Evolutionary conservation across 441 rosid species (phyloP).

Genomic region (Flueggea neowawraea): DNA sequence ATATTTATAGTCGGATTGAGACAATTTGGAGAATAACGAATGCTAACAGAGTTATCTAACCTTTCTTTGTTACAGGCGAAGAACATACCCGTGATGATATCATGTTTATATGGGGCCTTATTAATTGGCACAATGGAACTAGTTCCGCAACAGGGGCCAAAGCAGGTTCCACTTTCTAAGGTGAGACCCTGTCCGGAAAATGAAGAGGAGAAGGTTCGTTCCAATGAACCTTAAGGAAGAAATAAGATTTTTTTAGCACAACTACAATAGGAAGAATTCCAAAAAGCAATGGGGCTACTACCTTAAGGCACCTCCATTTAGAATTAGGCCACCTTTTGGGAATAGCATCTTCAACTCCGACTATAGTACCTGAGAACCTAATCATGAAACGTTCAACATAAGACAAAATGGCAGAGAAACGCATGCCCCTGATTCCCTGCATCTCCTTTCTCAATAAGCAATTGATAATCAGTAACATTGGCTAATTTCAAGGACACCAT

Average conservation of each 20-base stretch:
- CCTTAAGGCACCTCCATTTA: conserved; percentile 99
- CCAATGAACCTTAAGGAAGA: conserved; percentile 73
- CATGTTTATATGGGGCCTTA: conserved; percentile 69
- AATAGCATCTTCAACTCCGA: conserved; percentile 85
- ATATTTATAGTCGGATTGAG: conserved; percentile 30
- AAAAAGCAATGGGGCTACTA: conserved; percentile 15
- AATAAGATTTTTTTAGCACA: neutral
- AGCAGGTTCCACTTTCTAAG: conserved; percentile 97
- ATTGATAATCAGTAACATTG: too few species aligned
- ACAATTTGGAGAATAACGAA: conserved; percentile 36
- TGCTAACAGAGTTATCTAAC: conserved; percentile 40
- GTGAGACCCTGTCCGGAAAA: conserved; percentile 95
- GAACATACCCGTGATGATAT: conserved; percentile 54
- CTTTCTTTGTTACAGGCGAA: conserved; percentile 50
- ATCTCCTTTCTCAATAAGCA: neutral
- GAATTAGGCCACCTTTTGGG: conserved; percentile 72
- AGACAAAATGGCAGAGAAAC: neutral
- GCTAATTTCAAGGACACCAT: conserved; percentile 1
- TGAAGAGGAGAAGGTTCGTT: conserved; percentile 78
- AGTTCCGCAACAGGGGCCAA: conserved; percentile 78
- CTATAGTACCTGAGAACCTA: conserved; percentile 93
- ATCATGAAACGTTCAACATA: neutral
- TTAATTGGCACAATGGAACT: conserved; percentile 72
- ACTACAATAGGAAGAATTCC: neutral
- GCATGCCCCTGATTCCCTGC: neutral